Evolutionary conservation across 768 basidiomycete species (phyloP), one percentile per base, ranked within the genome.

Genomic region (Rhodotorula taiwanensis): DNA sequence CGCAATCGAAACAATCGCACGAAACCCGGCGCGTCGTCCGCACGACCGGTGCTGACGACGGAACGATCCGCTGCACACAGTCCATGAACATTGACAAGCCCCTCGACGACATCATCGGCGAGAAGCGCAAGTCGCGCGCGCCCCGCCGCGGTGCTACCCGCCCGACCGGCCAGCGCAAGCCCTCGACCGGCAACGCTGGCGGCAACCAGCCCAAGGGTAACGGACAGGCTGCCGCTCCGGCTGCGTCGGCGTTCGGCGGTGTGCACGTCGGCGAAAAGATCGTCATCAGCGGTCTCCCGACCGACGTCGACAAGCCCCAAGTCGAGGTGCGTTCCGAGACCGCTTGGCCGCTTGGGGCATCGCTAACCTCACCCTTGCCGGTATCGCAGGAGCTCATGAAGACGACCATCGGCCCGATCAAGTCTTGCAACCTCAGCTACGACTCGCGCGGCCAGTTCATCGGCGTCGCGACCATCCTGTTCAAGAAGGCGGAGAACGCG

Each of bases 261-360:
- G 61, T 44, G 6, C 55, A 60, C 57, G 75, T 77, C 39, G 81
- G 89, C 3, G 85, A 88, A 75, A 98, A 97, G 79, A 93, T 98
- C 70, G 89, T 98, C 72, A 89, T 99, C 58, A 90, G 88, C 68
- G 93, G 93, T 76, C 84, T 99, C 49, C 94, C 94, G 36, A 74
- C 76, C 11, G 94, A 99, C 74, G 94, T 99, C 57, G 94, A 90
- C 70, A 93, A 98, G 75, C 78, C 80, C 23, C 90, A 95, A 77
- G 84, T 99, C 77, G 89, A 87, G 83, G 95, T 97, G 66, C 65
- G 83, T 79, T 13, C 55, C 18, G 57, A 18, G 60, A 45, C 39
- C 23, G 50, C 41, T 50, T 31, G 2, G 21, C 41, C n/a, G 20
- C 33, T 25, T n/a, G 52, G 48, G 50, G 10, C 25, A 14, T 11